These are phyloP conservation scores for Pelargonium fulgidum DNA, from an alignment of 441 rosid species.

Conservation along the genomic window DNA sequence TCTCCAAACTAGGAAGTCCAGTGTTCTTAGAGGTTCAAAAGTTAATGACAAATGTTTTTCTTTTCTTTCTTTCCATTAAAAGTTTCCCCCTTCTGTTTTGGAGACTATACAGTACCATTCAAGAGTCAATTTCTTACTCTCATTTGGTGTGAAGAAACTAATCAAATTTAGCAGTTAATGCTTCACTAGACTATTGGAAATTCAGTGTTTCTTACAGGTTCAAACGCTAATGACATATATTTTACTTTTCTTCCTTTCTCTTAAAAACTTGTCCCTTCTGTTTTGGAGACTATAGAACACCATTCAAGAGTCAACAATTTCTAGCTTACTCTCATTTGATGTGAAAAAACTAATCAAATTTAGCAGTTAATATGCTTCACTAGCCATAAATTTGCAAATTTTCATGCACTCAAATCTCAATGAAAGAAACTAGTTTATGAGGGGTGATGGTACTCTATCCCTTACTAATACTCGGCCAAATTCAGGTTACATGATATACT, in stretches of 20 bases:
- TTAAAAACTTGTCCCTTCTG: background rate
- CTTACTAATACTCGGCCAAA: background rate
- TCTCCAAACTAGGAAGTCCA: background rate
- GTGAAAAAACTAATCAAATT: background rate
- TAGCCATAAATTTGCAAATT: background rate
- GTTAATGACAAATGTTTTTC: background rate
- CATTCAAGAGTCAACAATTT: background rate
- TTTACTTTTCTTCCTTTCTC: background rate
- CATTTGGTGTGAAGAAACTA: background rate
- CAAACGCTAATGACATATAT: background rate
- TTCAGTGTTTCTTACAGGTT: background rate
- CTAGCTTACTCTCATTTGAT: background rate
- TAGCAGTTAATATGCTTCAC: background rate
- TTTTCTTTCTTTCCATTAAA: background rate
- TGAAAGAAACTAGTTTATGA: background rate
- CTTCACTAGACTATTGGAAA: background rate
- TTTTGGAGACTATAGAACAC: background rate
- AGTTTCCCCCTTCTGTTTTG: background rate
- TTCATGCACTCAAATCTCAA: background rate
- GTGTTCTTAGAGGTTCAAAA: background rate
- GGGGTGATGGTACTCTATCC: background rate
- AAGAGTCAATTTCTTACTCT: background rate
- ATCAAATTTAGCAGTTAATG: background rate
- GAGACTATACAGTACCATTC: background rate
- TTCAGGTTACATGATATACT: background rate